These are phyloP conservation scores for Lonicera japonica DNA, from an alignment of 129 eudicot species.

Conservation along the genomic window DNA sequence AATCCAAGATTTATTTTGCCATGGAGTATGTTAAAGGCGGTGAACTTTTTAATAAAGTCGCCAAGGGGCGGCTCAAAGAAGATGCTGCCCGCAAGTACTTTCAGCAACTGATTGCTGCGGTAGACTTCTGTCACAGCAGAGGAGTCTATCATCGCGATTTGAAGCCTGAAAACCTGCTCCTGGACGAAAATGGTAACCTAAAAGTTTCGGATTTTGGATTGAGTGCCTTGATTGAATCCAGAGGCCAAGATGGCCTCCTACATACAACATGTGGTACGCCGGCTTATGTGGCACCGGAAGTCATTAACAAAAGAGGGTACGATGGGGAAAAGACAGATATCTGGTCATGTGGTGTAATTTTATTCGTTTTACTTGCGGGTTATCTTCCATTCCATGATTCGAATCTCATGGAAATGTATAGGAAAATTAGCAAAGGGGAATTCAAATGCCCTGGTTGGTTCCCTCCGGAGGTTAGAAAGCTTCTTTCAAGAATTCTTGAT, in stretches of 20 bases:
- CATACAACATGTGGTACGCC: conserved; percentile 87
- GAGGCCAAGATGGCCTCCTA: conserved; percentile 70
- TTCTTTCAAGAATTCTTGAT: conserved; percentile 60
- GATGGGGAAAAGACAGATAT: conserved; percentile 85
- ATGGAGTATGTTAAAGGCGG: conserved; percentile 86
- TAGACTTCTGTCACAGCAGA: conserved; percentile 75
- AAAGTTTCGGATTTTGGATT: conserved; percentile 82
- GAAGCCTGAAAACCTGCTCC: conserved; percentile 84
- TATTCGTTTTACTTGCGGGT: conserved; percentile 71
- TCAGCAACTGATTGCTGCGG: conserved; percentile 68
- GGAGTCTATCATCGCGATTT: conserved; percentile 83
- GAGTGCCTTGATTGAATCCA: conserved; percentile 59
- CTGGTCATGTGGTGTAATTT: conserved; percentile 90
- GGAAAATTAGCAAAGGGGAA: conserved; percentile 51
- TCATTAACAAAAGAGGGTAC: conserved; percentile 57
- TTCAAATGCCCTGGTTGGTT: conserved; percentile 76
- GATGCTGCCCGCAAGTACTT: conserved; percentile 62
- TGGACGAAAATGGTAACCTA: conserved; percentile 59
- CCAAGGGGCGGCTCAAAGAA: conserved; percentile 74
- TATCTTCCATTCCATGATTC: conserved; percentile 74
- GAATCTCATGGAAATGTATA: conserved; percentile 70
- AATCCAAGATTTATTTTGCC: conserved; percentile 77
- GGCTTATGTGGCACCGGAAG: conserved; percentile 87
- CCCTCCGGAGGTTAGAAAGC: conserved; percentile 56
- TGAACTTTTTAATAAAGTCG: conserved; percentile 76